Evolutionary conservation across 2,329 filamentous ascomycete species (phyloP).

Genomic region (Cladosporium velox): DNA sequence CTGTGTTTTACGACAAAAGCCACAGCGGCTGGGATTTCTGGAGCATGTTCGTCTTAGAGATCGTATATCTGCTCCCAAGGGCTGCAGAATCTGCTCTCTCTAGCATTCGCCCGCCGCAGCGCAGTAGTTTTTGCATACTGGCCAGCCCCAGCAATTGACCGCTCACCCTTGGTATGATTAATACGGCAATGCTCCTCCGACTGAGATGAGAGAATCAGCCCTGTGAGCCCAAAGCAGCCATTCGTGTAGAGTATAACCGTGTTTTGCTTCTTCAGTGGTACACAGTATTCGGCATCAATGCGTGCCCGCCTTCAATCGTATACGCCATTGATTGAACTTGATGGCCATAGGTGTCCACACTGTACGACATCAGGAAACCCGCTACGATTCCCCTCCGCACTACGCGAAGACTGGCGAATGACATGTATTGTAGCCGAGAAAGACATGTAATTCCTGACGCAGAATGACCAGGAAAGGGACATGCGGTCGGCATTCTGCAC

Average conservation of each 20-base stretch:
- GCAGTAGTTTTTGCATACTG: not conserved
- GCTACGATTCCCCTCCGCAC: not conserved
- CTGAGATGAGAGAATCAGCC: not conserved
- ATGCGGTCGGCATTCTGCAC: not conserved
- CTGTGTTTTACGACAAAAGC: not conserved
- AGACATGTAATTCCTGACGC: not conserved
- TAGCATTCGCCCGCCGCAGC: not conserved
- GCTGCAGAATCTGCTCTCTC: not conserved
- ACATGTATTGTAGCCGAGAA: not conserved
- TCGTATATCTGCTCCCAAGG: not conserved
- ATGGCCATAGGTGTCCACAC: not conserved
- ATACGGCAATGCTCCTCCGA: not conserved
- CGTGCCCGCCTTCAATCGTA: not conserved
- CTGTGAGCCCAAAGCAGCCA: not conserved
- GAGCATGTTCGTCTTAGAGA: not conserved
- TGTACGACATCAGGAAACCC: not conserved
- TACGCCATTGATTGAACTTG: not conserved
- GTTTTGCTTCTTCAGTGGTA: too few species aligned
- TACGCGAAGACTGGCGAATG: not conserved
- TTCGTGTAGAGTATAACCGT: not conserved
- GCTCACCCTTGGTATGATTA: not conserved
- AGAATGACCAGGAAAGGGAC: not conserved
- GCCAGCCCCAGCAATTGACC: not conserved
- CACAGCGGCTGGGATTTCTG: not conserved
- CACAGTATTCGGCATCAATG: not conserved